Conservation (phyloP, 768 basidiomycete species). For the Leucosporidium yakuticum region DNA sequence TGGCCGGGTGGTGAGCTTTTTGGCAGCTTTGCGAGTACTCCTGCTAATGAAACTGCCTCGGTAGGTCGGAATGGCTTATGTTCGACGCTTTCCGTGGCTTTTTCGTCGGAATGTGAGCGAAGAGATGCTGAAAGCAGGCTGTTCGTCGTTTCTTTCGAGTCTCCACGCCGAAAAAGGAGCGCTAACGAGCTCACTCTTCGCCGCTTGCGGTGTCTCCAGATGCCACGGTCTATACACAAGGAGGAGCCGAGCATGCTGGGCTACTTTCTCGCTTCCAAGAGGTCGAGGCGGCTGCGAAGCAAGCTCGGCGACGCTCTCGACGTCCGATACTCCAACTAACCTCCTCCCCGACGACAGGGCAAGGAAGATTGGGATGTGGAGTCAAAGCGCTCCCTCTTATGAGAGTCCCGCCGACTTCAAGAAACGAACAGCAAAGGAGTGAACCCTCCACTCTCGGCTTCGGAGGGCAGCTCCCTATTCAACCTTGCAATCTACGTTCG, state of each 20-base stretch:
- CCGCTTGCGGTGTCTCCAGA: background rate
- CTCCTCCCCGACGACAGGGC: too few species aligned
- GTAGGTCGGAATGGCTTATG: conserved; percentile 1
- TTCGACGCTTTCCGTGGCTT: conserved; percentile 51
- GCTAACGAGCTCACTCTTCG: background rate
- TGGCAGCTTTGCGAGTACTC: background rate
- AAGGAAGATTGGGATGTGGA: conserved; percentile 71
- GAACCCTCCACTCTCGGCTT: too few species aligned
- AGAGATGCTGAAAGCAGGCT: conserved; percentile 71
- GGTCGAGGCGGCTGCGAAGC: conserved; percentile 66
- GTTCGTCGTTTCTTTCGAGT: conserved; percentile 42
- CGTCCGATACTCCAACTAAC: too few species aligned
- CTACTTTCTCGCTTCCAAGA: conserved; percentile 56
- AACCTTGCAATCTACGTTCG: too few species aligned
- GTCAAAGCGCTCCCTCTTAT: conserved; percentile 46
- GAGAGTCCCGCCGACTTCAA: conserved; percentile 81
- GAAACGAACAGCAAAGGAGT: conserved; percentile 47
- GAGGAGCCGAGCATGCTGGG: conserved; percentile 70
- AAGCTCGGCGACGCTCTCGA: conserved; percentile 27
- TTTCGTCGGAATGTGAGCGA: conserved; percentile 53
- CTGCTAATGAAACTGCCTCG: background rate
- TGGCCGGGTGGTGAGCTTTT: background rate
- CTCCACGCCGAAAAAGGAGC: background rate
- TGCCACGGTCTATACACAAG: conserved; percentile 66
- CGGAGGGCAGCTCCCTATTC: too few species aligned